Percentiles rank a stretch among this genome's conserved stretches.
Conservation (phyloP, 208 protist genomes). For the Acanthamoeba healyi region DNA sequence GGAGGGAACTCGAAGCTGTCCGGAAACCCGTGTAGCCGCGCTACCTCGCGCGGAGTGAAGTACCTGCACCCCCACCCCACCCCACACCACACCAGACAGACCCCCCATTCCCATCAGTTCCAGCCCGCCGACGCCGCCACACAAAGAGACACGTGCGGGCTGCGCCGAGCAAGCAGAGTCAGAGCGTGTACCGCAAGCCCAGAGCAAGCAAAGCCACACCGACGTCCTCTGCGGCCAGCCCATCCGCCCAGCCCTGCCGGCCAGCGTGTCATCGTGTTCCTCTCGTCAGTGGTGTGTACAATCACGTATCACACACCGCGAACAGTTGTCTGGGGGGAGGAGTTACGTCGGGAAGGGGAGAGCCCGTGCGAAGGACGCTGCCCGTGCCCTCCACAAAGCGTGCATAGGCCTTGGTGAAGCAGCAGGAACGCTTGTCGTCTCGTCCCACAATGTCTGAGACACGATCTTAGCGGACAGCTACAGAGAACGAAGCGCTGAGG, state of each 20-base stretch:
- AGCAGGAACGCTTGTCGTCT: conserved; percentile 29
- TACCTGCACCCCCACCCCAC: not conserved
- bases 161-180: no score
- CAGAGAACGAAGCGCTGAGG: not conserved
- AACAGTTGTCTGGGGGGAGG: not conserved
- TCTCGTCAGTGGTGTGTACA: no score
- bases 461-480: no score
- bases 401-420: conserved; percentile 67
- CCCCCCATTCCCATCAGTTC: no score
- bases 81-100: not conserved
- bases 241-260: not conserved
- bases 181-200: not conserved
- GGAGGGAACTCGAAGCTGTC: conserved; percentile 8
- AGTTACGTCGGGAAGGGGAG: not conserved
- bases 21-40: conserved; percentile 44
- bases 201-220: not conserved
- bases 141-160: no score
- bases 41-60: conserved; percentile 57
- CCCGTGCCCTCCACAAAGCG: conserved; percentile 52
- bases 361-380: not conserved
- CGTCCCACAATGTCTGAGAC: conserved; percentile 1
- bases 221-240: not conserved
- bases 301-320: no score
- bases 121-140: no score
- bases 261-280: not conserved